phyloP scores from a whole-genome alignment of 2,329 filamentous ascomycete species.

The Sporothrix pseudoabietina region DNA sequence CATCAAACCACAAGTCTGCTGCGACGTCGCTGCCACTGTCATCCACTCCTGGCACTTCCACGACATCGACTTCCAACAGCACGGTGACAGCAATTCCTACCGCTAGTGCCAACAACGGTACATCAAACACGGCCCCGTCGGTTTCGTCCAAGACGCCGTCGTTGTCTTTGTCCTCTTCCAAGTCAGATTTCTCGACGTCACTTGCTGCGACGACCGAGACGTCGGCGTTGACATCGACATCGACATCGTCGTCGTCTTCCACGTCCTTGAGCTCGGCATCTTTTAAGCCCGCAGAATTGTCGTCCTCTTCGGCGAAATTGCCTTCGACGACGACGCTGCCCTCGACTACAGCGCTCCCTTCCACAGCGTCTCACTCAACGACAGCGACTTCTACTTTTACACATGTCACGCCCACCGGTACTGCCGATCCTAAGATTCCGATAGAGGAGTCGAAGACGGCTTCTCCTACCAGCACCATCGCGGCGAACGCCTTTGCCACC shows the following conservation, averaged over 20 bases:
- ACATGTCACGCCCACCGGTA: slow-evolving; percentile 42
- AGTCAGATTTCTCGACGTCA: background rate
- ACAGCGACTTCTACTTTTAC: background rate
- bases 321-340: background rate
- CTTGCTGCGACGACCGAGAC: background rate
- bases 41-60: background rate
- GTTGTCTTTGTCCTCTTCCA: background rate
- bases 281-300: background rate
- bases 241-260: background rate
- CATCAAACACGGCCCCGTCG: background rate
- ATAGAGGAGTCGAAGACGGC: slow-evolving; percentile 45
- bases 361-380: background rate
- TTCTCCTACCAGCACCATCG: slow-evolving; percentile 20
- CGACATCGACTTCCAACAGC: background rate
- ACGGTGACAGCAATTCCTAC: background rate
- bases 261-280: background rate
- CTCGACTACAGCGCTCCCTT: background rate
- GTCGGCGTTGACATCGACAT: background rate
- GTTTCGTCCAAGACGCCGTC: background rate
- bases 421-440: slow-evolving; percentile 46
- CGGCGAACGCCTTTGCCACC: slow-evolving; percentile 46
- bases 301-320: background rate
- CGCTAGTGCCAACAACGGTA: background rate
- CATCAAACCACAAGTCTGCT: background rate
- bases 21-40: background rate